Base-by-base conservation (phyloP, 1,139 yeast species). In the Magnusiomyces sp. region DNA sequence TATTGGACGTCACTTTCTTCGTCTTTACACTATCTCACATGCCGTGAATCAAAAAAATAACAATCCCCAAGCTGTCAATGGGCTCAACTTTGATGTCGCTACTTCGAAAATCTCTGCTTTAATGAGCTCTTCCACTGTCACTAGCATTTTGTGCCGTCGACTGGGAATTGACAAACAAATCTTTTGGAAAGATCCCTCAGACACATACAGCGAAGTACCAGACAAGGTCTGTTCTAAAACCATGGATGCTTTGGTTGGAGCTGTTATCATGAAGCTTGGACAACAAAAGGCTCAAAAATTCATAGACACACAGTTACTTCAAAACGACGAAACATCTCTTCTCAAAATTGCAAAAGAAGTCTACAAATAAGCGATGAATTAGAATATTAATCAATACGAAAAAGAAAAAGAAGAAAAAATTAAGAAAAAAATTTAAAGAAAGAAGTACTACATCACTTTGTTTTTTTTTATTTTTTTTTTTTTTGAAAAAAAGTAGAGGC, bases 191-290 rank as follows among this genome's bases (percentile, higher is more conserved):
- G 72, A 75, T 43, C 55, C 58, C 1, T 49, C 49, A 36, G 50
- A 51, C 3, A 50, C 42, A 14, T 19, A 49, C 51, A 43, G 27
- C 50, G 5, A 45, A 53, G 43, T 47, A 41, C 83, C 80, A 59
- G 61, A 66, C 36, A 64, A 76, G 48, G 82, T 87, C 4, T 77
- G 77, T 56, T 81, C 92, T 1, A 82, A 85, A 57, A 77, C 85
- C 62, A 67, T 87, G 50, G 76, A 78, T 59, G 90, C 96, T 6
- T 68, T 89, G 52, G 72, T 89, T 34, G 97, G 97, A 16, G 95
- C 94, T 1, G 77, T 90, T 46, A 72, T 84, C 45, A 70, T 82
- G 52, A 74, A 76, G 45, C 82, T 83, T 58, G 97, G 97, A 2
- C 64, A 63, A 41, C 49, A 59, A 4, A 60, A 56, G 42, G 74